Evolutionary conservation across 1,284 basidiomycete genomes (phyloP).

Genomic region (Ustilago xerochloae): DNA sequence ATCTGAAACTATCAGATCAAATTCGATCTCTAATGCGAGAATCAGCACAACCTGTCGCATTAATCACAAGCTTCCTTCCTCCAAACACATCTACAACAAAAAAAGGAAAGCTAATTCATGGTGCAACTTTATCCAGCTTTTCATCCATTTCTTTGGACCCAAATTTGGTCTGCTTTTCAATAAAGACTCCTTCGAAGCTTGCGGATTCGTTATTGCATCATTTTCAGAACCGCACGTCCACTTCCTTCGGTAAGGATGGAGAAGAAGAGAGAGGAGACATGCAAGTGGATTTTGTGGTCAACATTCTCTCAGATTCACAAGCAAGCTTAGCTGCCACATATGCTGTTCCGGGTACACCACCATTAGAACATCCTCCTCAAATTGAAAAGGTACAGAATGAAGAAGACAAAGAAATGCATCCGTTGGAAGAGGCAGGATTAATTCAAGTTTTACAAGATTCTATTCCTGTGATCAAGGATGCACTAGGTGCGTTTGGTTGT

Average conservation of each 20-base stretch:
- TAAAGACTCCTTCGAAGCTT: conserved; percentile 32
- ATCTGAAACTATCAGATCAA: conserved; percentile 5
- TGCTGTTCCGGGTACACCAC: conserved; percentile 24
- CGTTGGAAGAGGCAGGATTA: conserved; percentile 16
- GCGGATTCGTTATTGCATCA: conserved; percentile 21
- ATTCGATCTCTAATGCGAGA: conserved; percentile 38
- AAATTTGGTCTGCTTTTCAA: conserved; percentile 34
- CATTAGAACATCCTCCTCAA: not conserved
- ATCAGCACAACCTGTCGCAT: conserved; percentile 40
- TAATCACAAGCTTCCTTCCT: conserved; percentile 36
- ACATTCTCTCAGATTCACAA: conserved; percentile 6
- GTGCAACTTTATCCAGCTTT: conserved; percentile 44
- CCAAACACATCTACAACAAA: not conserved
- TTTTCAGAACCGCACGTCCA: not conserved
- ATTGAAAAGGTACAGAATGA: not conserved
- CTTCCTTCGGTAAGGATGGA: too few species aligned
- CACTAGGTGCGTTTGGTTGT: conserved; percentile 25
- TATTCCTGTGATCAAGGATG: conserved; percentile 6
- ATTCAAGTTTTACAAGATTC: not conserved
- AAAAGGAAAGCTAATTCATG: conserved; percentile 17
- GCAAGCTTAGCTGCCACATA: conserved; percentile 22
- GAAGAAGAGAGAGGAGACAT: not conserved
- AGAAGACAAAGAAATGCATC: conserved; percentile 9
- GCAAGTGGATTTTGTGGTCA: conserved; percentile 25
- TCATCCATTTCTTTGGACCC: conserved; percentile 32